Conservation (phyloP, 192 early-diverging fungal species). For the Chytriomyces confervae region DNA sequence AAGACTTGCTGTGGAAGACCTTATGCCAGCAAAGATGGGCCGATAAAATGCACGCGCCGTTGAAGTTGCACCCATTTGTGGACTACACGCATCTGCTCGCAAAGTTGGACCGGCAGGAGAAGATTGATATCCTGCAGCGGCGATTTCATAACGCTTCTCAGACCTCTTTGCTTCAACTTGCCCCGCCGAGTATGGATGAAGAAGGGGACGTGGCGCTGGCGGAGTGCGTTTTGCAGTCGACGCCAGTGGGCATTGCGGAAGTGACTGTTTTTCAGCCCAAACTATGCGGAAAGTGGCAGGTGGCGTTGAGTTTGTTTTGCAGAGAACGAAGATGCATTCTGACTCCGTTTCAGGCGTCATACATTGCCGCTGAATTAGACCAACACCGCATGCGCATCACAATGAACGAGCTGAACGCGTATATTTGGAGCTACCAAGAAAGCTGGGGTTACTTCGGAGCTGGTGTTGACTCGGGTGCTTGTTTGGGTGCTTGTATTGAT, state of each 20-base stretch:
- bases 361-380: constrained; percentile 32
- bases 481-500: too few relatives aligned
- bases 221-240: background rate
- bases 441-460: too few relatives aligned
- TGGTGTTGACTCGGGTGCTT: too few relatives aligned
- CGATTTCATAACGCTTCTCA: background rate
- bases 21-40: constrained; percentile 14
- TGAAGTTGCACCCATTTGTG: constrained; percentile 19
- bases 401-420: constrained; percentile 23
- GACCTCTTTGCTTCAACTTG: too few relatives aligned
- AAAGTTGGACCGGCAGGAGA: background rate
- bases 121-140: background rate
- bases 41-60: constrained; percentile 19
- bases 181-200: background rate
- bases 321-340: background rate
- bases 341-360: constrained; percentile 17
- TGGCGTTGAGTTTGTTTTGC: background rate
- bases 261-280: background rate
- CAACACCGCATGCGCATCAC: background rate
- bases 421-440: constrained; percentile 5
- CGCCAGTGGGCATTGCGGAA: background rate
- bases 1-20: background rate
- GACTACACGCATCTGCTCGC: constrained; percentile 20
- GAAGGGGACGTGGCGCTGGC: background rate
- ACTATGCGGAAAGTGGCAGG: constrained; percentile 10